Evolutionary conservation across 2,329 filamentous ascomycete genomes (phyloP).

Genomic region (Alternaria incomplexa): DNA sequence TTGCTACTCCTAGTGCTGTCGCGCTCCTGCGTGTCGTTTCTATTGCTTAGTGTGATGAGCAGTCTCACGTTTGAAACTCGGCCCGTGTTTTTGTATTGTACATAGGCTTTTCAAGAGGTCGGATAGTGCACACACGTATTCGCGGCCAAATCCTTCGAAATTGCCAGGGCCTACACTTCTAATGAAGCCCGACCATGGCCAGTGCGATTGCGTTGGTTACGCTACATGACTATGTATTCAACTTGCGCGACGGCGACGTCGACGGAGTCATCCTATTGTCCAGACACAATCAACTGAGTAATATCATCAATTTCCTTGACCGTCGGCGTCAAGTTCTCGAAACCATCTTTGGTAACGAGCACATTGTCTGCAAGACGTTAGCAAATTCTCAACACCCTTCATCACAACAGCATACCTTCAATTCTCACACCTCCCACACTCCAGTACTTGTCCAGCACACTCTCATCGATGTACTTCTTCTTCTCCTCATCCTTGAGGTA

Average conservation of each 20-base stretch:
- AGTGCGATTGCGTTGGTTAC: neutral
- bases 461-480: conserved; percentile 68
- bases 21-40: no score
- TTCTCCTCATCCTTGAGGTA: conserved; percentile 69
- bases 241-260: neutral
- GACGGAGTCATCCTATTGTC: neutral
- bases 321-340: conserved; percentile 82
- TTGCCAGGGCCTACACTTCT: neutral
- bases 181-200: neutral
- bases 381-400: neutral
- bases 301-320: conserved; percentile 76
- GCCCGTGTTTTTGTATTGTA: no score
- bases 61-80: no score
- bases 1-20: no score
- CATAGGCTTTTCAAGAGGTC: neutral
- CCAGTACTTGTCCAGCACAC: conserved; percentile 72
- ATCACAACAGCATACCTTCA: conserved; percentile 58
- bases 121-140: neutral
- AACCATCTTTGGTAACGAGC: conserved; percentile 76
- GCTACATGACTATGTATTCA: neutral
- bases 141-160: no score
- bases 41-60: no score
- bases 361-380: conserved; percentile 68
- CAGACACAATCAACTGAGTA: conserved; percentile 56
- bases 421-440: conserved; percentile 87